Conservation (phyloP, 139 green algal species). For the Haematococcus sp. region DNA sequence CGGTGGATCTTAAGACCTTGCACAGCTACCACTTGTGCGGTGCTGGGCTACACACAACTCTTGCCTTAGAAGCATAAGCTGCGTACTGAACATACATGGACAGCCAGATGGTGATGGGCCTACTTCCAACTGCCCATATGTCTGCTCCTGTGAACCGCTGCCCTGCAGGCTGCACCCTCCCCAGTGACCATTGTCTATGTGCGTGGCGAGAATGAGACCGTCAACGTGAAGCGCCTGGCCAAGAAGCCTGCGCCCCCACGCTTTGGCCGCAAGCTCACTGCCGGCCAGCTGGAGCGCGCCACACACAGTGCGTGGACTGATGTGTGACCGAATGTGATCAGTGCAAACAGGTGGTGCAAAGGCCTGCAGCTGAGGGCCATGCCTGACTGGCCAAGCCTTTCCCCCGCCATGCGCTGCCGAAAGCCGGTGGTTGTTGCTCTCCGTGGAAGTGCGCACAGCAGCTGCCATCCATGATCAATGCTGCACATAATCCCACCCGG, state of each 20-base stretch:
- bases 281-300: conserved; percentile 77
- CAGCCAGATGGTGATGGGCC: too few species aligned
- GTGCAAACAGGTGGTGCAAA: background rate
- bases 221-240: conserved; percentile 91
- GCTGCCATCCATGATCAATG: too few species aligned
- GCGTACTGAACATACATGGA: too few species aligned
- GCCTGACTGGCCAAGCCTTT: too few species aligned
- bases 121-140: too few species aligned
- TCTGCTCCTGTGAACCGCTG: background rate
- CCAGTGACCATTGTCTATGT: conserved; percentile 62
- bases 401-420: too few species aligned
- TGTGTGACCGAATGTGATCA: background rate
- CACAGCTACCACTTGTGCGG: too few species aligned
- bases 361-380: too few species aligned
- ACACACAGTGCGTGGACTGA: conserved; percentile 94
- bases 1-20: too few species aligned
- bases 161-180: conserved; percentile 40
- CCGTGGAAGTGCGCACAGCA: too few species aligned
- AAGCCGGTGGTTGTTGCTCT: background rate
- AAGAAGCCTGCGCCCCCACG: conserved; percentile 86
- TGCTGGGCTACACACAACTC: too few species aligned
- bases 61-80: too few species aligned
- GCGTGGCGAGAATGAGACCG: conserved; percentile 74
- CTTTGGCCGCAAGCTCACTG: conserved; percentile 91
- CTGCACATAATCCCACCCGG: background rate